Evolutionary conservation across 306 rosid species (phyloP).

Genomic region (Cicer yamashitae): DNA sequence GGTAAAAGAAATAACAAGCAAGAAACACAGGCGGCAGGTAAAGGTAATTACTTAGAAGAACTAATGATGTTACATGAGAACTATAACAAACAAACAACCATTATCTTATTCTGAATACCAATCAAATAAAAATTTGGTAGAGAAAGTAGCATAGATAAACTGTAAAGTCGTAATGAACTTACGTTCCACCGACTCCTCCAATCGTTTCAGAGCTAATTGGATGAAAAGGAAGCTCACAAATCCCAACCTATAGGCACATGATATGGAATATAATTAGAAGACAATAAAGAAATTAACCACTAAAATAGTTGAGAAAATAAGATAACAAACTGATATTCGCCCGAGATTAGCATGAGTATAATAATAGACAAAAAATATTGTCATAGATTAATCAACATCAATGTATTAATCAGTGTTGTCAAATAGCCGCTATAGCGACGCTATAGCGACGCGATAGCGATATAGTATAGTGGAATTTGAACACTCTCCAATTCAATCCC

Average conservation of each 20-base stretch:
- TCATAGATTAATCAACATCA: not conserved
- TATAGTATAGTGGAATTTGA: no score
- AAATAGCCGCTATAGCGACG: no score
- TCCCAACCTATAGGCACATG: slow-evolving; percentile 67
- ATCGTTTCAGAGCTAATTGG: slow-evolving; percentile 82
- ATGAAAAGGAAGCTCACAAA: slow-evolving; percentile 94
- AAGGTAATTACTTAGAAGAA: slow-evolving; percentile 1
- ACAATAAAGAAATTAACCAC: slow-evolving; percentile 8
- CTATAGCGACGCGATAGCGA: no score
- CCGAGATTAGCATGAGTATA: not conserved
- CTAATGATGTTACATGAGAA: not conserved
- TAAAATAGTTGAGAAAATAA: slow-evolving; percentile 27
- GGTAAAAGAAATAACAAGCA: not conserved
- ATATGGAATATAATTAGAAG: slow-evolving; percentile 39
- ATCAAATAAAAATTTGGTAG: not conserved
- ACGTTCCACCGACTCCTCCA: slow-evolving; percentile 99
- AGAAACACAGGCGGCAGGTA: not conserved
- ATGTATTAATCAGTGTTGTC: not conserved
- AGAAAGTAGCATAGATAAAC: slow-evolving; percentile 6
- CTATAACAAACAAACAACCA: slow-evolving; percentile 10
- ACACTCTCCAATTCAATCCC: no score
- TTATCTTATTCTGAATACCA: slow-evolving; percentile 18
- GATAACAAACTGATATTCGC: not conserved
- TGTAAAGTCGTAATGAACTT: slow-evolving; percentile 45
- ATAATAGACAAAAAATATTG: slow-evolving; percentile 7